phyloP scores from a whole-genome alignment of 306 rosid genomes.

The Glycine tomentella region DNA sequence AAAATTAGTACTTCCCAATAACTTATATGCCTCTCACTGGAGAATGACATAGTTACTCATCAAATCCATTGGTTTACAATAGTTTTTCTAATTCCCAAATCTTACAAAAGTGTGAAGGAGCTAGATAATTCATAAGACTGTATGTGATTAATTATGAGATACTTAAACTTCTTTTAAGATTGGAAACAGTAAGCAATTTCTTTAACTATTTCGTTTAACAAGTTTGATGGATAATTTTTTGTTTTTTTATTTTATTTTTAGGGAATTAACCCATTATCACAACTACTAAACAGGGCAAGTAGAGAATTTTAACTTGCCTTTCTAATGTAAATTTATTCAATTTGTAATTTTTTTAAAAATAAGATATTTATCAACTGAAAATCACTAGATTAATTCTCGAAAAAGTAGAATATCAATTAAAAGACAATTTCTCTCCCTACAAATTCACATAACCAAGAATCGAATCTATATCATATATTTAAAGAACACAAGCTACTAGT shows the following conservation, averaged over 20 bases:
- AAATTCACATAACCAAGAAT: too few species aligned
- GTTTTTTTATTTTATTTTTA: background rate
- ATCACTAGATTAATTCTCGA: too few species aligned
- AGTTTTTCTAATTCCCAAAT: background rate
- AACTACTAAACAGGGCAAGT: background rate
- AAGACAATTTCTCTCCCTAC: too few species aligned
- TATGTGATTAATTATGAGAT: background rate
- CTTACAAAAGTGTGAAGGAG: background rate
- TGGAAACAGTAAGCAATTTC: background rate
- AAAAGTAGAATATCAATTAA: too few species aligned
- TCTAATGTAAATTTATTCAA: too few species aligned
- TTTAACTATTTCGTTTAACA: background rate
- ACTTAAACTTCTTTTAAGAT: background rate
- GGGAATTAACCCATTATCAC: background rate
- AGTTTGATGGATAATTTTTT: background rate
- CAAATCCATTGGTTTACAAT: background rate
- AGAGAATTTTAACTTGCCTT: background rate
- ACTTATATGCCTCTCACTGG: too few species aligned
- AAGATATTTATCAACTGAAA: too few species aligned
- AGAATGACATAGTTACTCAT: too few species aligned
- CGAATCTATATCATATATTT: too few species aligned
- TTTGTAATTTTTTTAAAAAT: too few species aligned
- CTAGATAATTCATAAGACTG: background rate
- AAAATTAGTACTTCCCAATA: too few species aligned
- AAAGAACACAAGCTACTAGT: too few species aligned